Base-by-base conservation (phyloP, 352 stramenopile species). In the Lagenidium giganteum region DNA sequence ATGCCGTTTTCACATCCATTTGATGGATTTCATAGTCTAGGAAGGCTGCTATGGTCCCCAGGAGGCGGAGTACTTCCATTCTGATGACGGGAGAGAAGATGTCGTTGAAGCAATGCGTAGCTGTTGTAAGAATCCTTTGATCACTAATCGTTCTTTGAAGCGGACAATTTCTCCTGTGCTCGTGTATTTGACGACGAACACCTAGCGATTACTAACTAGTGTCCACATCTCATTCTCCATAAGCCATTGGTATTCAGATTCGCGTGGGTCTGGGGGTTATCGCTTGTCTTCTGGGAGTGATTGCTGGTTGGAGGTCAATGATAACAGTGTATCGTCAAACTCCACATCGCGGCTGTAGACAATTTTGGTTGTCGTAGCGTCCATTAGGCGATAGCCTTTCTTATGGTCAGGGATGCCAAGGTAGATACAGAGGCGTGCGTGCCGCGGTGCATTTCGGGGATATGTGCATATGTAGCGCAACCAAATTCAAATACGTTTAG, bases 1-100 rank as follows among this genome's bases (percentile, higher is more conserved):
- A 67, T 0, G 43, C 53, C 0, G 47, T 67, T 16, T 60, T 56
- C 5, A 63, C 37, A 60, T 67, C 58, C 42, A 63, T 59, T 17
- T 63, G 52, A 5, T 54, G 29, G n/a, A 59, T 39, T 23, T 59
- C 43, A 20, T 44, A 57, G 27, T 67, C 42, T 0, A 57, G 34
- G 1, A 41, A n/a, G 1, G 50, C 50, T n/a, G 26, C 34, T n/a
- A 47, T 36, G 2, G 36, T 12, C n/a, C n/a, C n/a, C n/a, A n/a
- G n/a, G n/a, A 34, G 20, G 8, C 41, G 28, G 36, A 62, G 29
- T 23, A 46, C 42, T 52, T 54, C 30, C 33, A 54, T 33, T 12
- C 42, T 20, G 1, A 49, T 2, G 0, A 49, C 42, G 1, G 42
- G 42, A 3, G 31, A 3, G 14, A 37, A 49, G 4, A 35, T 40